Conservation (phyloP, 495 filamentous ascomycete species). For the Massariosphaeria phaeospora region DNA sequence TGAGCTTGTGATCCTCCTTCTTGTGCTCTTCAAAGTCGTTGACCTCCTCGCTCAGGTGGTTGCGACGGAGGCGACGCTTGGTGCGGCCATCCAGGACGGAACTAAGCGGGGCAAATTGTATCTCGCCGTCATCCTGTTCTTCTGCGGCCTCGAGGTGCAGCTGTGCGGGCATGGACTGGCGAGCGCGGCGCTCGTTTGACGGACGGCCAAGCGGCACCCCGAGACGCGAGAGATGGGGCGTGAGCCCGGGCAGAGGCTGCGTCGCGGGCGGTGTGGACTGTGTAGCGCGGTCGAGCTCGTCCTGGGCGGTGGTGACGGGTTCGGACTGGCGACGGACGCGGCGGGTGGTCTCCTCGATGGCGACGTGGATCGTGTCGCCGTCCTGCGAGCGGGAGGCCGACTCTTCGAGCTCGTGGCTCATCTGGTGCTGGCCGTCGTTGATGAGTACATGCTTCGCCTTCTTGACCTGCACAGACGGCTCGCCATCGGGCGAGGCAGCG, state of each 20-base stretch:
- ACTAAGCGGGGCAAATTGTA: constrained; percentile 65
- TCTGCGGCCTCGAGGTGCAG: constrained; percentile 4
- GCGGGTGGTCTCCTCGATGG: background rate
- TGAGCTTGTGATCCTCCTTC: constrained; percentile 22
- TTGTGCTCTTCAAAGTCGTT: constrained; percentile 50
- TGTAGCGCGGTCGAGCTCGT: constrained; percentile 2
- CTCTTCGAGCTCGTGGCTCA: constrained; percentile 23
- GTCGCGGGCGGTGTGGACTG: constrained; percentile 11
- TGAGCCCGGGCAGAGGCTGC: constrained; percentile 21
- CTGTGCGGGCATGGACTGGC: constrained; percentile 27
- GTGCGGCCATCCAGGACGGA: constrained; percentile 65
- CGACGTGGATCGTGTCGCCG: background rate
- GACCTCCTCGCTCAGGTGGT: constrained; percentile 70
- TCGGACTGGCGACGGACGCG: constrained; percentile 19
- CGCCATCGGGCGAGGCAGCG: constrained; percentile 8
- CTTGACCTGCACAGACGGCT: background rate
- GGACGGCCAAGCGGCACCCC: constrained; percentile 10
- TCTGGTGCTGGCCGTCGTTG: constrained; percentile 21
- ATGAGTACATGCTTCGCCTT: constrained; percentile 19
- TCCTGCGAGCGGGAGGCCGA: constrained; percentile 9
- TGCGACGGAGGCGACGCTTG: constrained; percentile 64
- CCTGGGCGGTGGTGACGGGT: background rate
- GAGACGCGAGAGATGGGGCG: constrained; percentile 25
- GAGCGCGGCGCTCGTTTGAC: constrained; percentile 13
- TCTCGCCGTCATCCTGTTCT: constrained; percentile 27